These are phyloP conservation scores for Rhodotorula sp. DNA, from an alignment of 1,284 basidiomycete genomes.

Conservation along the genomic window DNA sequence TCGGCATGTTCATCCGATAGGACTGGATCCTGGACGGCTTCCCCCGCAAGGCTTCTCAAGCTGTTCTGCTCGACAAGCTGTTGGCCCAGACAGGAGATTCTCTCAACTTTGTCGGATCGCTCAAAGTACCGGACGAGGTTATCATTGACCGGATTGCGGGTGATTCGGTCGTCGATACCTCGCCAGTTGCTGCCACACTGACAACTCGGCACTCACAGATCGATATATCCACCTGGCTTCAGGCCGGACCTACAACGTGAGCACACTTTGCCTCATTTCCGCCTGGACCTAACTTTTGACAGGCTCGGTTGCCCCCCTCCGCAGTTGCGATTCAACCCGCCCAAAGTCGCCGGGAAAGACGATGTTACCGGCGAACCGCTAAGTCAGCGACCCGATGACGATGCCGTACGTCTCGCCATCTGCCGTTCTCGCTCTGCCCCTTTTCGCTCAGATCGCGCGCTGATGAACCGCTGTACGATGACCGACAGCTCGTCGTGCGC, in stretches of 20 bases:
- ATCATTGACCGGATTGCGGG: slow-evolving; percentile 74
- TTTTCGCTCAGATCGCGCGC: neutral
- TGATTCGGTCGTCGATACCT: neutral
- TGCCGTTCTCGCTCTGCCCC: neutral
- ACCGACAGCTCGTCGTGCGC: slow-evolving; percentile 69
- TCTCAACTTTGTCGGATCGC: slow-evolving; percentile 81
- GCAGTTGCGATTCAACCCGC: slow-evolving; percentile 62
- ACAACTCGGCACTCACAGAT: slow-evolving; percentile 52
- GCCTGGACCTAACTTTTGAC: neutral
- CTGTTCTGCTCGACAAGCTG: slow-evolving; percentile 68
- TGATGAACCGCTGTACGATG: neutral
- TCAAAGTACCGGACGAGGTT: slow-evolving; percentile 85
- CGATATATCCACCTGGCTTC: slow-evolving; percentile 92
- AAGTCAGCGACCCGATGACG: slow-evolving; percentile 85
- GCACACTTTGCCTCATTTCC: slow-evolving; percentile 53
- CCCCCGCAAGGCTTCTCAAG: slow-evolving; percentile 87
- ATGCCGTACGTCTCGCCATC: slow-evolving; percentile 62
- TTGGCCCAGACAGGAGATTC: slow-evolving; percentile 48
- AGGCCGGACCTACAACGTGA: slow-evolving; percentile 89
- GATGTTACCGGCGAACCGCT: slow-evolving; percentile 82
- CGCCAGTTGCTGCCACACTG: neutral
- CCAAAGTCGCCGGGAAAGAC: slow-evolving; percentile 79
- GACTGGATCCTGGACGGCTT: slow-evolving; percentile 97
- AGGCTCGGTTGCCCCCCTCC: neutral
- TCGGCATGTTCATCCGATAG: slow-evolving; percentile 35